Conservation (phyloP, 2,329 filamentous ascomycete species). For the Talaromyces sp. region DNA sequence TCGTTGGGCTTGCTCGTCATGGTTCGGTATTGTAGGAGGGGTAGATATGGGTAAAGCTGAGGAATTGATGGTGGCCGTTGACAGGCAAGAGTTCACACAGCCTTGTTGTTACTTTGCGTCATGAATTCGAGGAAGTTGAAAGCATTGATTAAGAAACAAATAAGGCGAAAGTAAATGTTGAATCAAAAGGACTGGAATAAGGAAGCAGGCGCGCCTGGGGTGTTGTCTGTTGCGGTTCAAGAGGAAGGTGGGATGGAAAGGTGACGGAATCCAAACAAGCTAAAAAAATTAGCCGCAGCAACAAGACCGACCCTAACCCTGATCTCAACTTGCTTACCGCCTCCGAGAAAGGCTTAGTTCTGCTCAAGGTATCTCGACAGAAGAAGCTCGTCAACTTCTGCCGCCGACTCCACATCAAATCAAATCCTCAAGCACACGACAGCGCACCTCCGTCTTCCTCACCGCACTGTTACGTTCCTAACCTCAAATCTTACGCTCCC, state of each 20-base stretch:
- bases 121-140: slow-evolving; percentile 4
- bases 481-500: background rate
- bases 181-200: slow-evolving; percentile 5
- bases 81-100: slow-evolving; percentile 10
- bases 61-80: background rate
- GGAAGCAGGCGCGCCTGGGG: slow-evolving; percentile 17
- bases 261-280: slow-evolving; percentile 23
- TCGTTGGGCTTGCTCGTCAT: slow-evolving; percentile 67
- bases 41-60: slow-evolving; percentile 14
- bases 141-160: background rate
- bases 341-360: background rate
- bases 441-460: slow-evolving; percentile 1
- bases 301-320: background rate
- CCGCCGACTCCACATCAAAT: slow-evolving; percentile 10
- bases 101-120: slow-evolving; percentile 5
- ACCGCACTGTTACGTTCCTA: background rate
- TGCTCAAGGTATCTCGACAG: too few relatives aligned
- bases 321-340: background rate
- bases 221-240: slow-evolving; percentile 24
- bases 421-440: slow-evolving; percentile 14
- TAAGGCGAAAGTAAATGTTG: background rate
- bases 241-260: slow-evolving; percentile 17
- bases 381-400: background rate
- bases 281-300: slow-evolving; percentile 25
- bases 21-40: slow-evolving; percentile 20